These are phyloP conservation scores for Candida anglica DNA, from an alignment of 805 yeast genomes.

Conservation along the genomic window DNA sequence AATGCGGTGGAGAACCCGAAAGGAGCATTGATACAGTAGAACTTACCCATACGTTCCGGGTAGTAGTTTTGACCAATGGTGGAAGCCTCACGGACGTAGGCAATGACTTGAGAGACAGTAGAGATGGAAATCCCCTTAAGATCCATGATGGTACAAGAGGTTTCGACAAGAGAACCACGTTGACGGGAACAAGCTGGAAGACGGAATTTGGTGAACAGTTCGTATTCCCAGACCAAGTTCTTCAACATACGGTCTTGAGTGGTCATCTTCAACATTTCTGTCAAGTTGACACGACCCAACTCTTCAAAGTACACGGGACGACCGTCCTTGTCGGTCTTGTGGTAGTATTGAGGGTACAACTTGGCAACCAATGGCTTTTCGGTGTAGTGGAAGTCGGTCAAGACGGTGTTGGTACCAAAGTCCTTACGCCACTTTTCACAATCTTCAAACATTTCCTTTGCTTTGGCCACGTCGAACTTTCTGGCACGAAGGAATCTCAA, in stretches of 20 bases:
- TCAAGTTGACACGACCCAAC: conserved; percentile 83
- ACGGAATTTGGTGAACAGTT: conserved; percentile 77
- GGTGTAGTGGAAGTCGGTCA: conserved; percentile 84
- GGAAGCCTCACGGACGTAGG: conserved; percentile 91
- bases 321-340: conserved; percentile 94
- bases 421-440: conserved; percentile 93
- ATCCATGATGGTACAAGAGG: conserved; percentile 94
- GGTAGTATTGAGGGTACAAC: conserved; percentile 95
- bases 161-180: conserved; percentile 75
- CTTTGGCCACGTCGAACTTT: conserved; percentile 79
- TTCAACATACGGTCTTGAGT: conserved; percentile 94
- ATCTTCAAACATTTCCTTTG: conserved; percentile 75
- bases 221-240: conserved; percentile 97
- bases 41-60: conserved; percentile 99
- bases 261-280: conserved; percentile 90
- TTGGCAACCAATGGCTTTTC: conserved; percentile 89
- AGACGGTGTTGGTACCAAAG: conserved; percentile 81
- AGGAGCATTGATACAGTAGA: conserved; percentile 93
- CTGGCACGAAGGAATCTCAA: conserved; percentile 90
- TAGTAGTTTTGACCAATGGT: conserved; percentile 94
- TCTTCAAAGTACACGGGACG: conserved; percentile 95
- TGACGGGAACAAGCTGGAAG: conserved; percentile 93
- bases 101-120: conserved; percentile 78
- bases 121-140: conserved; percentile 88
- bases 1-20: conserved; percentile 96